phyloP scores from a whole-genome alignment of 345 rosid species.

The Microcos paniculata region DNA sequence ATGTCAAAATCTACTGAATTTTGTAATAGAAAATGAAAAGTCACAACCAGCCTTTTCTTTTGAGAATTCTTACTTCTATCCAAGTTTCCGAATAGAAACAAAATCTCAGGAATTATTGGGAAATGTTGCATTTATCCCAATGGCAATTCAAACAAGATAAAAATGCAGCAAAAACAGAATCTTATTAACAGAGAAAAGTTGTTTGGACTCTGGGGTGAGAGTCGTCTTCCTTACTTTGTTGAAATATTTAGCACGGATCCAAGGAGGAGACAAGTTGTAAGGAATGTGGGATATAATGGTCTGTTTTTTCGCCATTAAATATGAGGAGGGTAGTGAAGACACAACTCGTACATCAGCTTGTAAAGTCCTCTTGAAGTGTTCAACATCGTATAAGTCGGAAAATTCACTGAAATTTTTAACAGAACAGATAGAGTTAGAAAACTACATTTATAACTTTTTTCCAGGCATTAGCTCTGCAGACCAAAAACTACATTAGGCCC shows the following conservation, averaged over 20 bases:
- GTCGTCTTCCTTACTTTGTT: slow-evolving; percentile 35
- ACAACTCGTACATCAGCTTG: slow-evolving; percentile 59
- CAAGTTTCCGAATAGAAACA: neutral
- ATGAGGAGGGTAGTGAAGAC: slow-evolving; percentile 69
- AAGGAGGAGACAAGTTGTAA: slow-evolving; percentile 53
- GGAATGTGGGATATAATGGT: slow-evolving; percentile 57
- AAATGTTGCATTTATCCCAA: neutral
- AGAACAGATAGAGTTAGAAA: neutral
- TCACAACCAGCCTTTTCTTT: neutral
- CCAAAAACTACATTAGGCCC: too few relatives aligned
- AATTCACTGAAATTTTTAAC: slow-evolving; percentile 53
- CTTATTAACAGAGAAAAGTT: neutral
- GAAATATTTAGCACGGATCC: slow-evolving; percentile 68
- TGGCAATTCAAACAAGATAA: neutral
- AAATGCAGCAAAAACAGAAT: neutral
- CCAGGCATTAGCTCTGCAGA: neutral
- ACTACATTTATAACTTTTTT: neutral
- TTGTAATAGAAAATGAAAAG: neutral
- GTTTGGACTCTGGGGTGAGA: neutral
- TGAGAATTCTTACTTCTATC: neutral
- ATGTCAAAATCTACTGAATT: neutral
- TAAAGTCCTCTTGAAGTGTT: slow-evolving; percentile 67
- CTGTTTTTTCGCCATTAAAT: slow-evolving; percentile 58
- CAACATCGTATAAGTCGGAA: slow-evolving; percentile 55
- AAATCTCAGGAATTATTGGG: neutral